phyloP scores from a whole-genome alignment of 73 alveolate genomes.

The Tetrahymena malaccensis region DNA sequence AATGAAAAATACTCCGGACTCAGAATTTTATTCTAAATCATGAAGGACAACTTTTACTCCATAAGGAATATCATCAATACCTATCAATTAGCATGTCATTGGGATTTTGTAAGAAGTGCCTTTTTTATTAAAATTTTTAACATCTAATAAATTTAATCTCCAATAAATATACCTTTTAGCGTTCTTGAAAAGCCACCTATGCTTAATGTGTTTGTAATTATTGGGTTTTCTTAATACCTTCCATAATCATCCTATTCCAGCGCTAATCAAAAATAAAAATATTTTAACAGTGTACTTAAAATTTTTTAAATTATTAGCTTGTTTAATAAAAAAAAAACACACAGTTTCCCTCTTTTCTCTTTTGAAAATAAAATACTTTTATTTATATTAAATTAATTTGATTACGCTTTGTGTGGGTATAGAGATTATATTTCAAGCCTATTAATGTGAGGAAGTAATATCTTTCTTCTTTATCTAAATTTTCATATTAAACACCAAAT shows the following conservation, averaged over 20 bases:
- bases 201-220: background rate
- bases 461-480: background rate
- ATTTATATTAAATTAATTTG: background rate
- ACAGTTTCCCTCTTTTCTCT: too few species aligned
- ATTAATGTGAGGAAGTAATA: background rate
- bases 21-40: background rate
- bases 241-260: background rate
- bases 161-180: background rate
- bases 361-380: background rate
- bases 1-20: background rate
- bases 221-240: background rate
- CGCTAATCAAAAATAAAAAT: background rate
- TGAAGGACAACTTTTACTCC: background rate
- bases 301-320: too few species aligned
- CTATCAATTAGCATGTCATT: background rate
- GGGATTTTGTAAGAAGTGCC: background rate
- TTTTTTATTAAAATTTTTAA: background rate
- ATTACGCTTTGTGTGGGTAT: background rate
- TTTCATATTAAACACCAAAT: background rate
- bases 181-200: background rate
- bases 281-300: background rate
- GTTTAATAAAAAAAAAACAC: too few species aligned
- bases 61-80: background rate
- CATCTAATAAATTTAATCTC: background rate
- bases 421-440: background rate